Evolutionary conservation across 805 yeast species (phyloP), one percentile per base, ranked within the genome.

Genomic region (Candida xyloterini): DNA sequence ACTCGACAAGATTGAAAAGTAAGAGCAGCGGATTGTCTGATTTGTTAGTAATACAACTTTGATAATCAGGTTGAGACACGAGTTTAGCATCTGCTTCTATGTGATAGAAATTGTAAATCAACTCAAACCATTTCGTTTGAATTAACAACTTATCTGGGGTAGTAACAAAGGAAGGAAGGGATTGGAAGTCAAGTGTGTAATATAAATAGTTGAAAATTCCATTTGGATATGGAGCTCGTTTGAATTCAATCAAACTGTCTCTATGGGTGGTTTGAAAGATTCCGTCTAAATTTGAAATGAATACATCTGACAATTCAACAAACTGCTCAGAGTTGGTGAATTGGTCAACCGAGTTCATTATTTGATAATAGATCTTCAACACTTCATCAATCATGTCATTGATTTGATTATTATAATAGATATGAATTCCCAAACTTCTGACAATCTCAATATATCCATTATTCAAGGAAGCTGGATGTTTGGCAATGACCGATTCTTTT

Each of bases 321-420:
- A 57, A 46, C 18, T 55, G 49, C 7, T 30, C 27, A 4, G 36
- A 24, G 20, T 26, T 30, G 10, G 27, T 40, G 16, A 45, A 35
- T 15, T 14, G 15, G 14, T 38, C 47, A 10, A 45, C 25, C 5
- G 46, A 35, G 25, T 42, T 42, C n/a, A 35, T 45, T 56, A 44
- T 65, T 50, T 40, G 65, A 48, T 53, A 70, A 38, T 65, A 62
- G 42, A 68, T 74, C 14, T 71, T 50, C 29, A 81, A 62, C 11
- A 89, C 66, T 43, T 84, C 95, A 21, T 78, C 74, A 14, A 89
- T 67, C 67, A 91, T 81, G 57, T 90, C 97, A 11, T 81, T 73
- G 5, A 84, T 77, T 60, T 93, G 99, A 50, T 88, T 95, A 44
- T 81, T 81, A 58, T 91, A 91, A 53, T 89, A 89, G 10, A 81